Base-by-base conservation (phyloP, 345 rosid species). In the Diplotaxis tenuifolia region DNA sequence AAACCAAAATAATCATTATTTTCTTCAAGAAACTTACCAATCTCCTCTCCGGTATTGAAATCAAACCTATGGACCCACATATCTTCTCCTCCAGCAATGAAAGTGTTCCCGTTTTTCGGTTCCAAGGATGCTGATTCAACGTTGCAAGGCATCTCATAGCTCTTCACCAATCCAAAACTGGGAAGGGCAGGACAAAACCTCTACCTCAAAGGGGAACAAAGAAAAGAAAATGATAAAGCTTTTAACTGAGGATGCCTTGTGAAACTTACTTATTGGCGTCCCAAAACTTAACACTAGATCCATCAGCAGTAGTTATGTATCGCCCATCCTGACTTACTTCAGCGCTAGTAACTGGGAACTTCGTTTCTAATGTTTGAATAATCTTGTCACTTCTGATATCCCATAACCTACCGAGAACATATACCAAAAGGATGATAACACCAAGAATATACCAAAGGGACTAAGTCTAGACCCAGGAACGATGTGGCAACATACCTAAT, bases 241-340 rank as follows among this genome's bases (percentile, higher is more conserved):
- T n/a, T 54, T 19, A 38, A 21, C 27, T 42, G 66, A 57, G 38
- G 22, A 15, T 75, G 47, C 63, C 10, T 27, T 66, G 11, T 23
- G 21, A 23, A 75, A 83, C 97, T 82, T 84, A 94, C 98, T 89
- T 96, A 78, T 88, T 94, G 55, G 98, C 92, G 81, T 94, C 97
- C 97, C 98, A 94, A 71, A 94, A 94, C 80, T 94, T 91, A 74
- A 94, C 93, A 22, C 88, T 88, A 31, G 95, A 87, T 45, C 96
- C 98, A 65, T 94, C 96, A 45, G 96, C 93, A 58, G 97, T 94
- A 10, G 97, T 91, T 69, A 94, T 94, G 77, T 88, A 91, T 27
- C 92, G 87, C 59, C 96, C 96, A 81, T 91, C 96, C 81, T 71
- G 96, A 81, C 98, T 89, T 69, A 94, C 97, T 86, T 94, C 98